These are phyloP conservation scores for Beta corolliflora DNA, from an alignment of 179 eudicot genomes.

Conservation along the genomic window DNA sequence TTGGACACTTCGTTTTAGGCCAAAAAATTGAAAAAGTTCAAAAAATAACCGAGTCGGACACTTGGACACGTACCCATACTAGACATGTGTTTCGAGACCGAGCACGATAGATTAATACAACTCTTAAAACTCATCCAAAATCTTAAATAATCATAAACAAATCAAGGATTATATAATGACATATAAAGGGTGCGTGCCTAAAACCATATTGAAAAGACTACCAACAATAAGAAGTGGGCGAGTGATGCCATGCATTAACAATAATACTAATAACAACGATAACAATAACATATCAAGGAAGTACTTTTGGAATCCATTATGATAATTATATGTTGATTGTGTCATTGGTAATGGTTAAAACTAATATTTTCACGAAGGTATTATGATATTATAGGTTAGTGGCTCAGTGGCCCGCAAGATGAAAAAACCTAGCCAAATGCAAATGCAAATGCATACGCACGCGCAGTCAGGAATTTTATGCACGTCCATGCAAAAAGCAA, in stretches of 20 bases:
- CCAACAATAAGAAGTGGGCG: conserved; percentile 5
- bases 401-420: conserved; percentile 4
- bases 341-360: conserved; percentile 2
- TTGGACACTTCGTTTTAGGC: no score
- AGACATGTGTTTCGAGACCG: no score
- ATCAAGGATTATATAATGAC: no score
- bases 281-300: not conserved
- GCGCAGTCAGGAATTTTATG: conserved; percentile 22
- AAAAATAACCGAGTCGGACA: no score
- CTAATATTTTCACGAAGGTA: not conserved
- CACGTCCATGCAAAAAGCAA: conserved; percentile 31
- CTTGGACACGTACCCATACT: no score
- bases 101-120: no score
- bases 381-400: not conserved
- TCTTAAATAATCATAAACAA: no score
- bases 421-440: conserved; percentile 1
- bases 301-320: conserved; percentile 8
- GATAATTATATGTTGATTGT: conserved; percentile 16
- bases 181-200: not conserved
- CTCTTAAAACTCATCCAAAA: no score
- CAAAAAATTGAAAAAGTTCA: no score
- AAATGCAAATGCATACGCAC: conserved; percentile 8
- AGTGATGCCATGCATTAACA: not conserved
- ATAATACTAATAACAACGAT: not conserved
- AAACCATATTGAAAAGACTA: not conserved